Evolutionary conservation across 1,139 yeast genomes (phyloP), one percentile per base, ranked within the genome.

Genomic region (Trichomonascaceae sp.): DNA sequence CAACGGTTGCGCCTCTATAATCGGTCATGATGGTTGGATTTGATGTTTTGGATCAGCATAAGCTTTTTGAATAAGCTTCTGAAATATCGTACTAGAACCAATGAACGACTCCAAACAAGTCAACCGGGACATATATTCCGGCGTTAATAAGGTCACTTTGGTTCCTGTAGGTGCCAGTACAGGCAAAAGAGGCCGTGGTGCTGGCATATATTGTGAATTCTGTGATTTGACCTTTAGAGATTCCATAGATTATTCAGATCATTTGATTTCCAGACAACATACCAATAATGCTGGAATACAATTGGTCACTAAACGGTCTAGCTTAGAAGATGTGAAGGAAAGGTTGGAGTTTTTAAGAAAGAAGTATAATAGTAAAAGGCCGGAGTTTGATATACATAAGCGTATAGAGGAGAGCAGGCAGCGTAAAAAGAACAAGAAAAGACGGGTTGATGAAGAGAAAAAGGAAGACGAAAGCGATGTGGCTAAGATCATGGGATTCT

Each of bases 161-260:
- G 78, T 75, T 3, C 72, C 77, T 1, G 69, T 71, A 1, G 74
- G 77, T 8, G 71, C 81, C 1, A 68, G 75, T 1, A 62, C 68
- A 1, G 74, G 77, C 1, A 73, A 71, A 43, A 76, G 82, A 51
- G 89, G 89, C 48, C 78, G 83, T 60, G 86, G 82, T 17, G 82
- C 86, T 60, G 96, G 96, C 1, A 90, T 90, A 68, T 80, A 82
- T 62, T 91, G 98, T 69, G 87, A 86, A 17, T 72, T 82, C 1
- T 91, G 98, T 67, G 81, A 85, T 61, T 69, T 87, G 59, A 85
- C 95, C 1, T 90, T 81, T 70, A 81, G 88, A 64, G 97, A 91
- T 68, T 85, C 86, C 54, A 72, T 89, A 62, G 85, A 89, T 56
- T 84, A 84, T 66, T 77, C 89, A 5, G 95, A 90, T 65, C 98